Evolutionary conservation across 176 grass and related monocot species (phyloP).

Genomic region (Cymbopogon citratus): DNA sequence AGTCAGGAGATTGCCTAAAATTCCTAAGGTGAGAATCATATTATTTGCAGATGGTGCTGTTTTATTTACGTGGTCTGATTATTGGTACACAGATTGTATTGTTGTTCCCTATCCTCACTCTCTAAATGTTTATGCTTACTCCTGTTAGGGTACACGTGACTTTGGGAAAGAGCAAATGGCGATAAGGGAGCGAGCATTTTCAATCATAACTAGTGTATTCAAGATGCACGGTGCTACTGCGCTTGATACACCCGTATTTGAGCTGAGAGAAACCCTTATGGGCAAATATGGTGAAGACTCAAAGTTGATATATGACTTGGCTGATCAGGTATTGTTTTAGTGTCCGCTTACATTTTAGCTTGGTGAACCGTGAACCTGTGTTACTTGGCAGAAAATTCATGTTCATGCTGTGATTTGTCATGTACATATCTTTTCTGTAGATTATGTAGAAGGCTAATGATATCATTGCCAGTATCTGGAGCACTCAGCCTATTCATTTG

Average conservation of each 20-base stretch:
- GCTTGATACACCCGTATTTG: constrained; percentile 97
- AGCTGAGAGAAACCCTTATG: constrained; percentile 98
- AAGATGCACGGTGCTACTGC: constrained; percentile 93
- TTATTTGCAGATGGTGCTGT: neutral
- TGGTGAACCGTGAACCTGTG: neutral
- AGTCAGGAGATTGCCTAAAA: constrained; percentile 96
- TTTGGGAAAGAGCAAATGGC: constrained; percentile 96
- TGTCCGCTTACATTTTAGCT: neutral
- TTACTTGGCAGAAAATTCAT: neutral
- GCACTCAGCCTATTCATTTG: neutral
- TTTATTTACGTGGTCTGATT: neutral
- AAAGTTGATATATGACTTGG: constrained; percentile 94
- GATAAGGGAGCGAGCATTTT: constrained; percentile 84
- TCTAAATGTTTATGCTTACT: constrained; percentile 8
- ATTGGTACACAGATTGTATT: neutral
- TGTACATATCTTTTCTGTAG: neutral
- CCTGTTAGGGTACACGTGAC: constrained; percentile 80
- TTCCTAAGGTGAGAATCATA: constrained; percentile 73
- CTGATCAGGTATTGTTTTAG: constrained; percentile 74
- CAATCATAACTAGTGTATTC: constrained; percentile 83
- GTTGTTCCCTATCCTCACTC: neutral
- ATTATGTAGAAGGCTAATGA: neutral
- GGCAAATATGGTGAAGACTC: constrained; percentile 99
- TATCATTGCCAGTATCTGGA: neutral
- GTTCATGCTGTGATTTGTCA: neutral